These are phyloP conservation scores for Chrysosporium keratinophilum DNA, from an alignment of 2,329 filamentous ascomycete genomes.

Conservation along the genomic window DNA sequence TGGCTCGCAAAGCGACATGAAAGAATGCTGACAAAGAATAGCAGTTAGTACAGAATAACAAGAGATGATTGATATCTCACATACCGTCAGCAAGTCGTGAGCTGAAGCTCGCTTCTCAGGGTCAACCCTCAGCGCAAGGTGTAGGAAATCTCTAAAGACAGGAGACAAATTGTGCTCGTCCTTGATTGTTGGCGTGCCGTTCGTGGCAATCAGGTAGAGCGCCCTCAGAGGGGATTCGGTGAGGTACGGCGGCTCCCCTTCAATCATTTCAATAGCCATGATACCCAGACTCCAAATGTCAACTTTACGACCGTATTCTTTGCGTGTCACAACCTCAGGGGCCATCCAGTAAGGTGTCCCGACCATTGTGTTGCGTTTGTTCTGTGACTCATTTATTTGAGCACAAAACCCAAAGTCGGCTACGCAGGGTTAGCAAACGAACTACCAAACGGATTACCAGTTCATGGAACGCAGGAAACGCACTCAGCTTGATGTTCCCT, in stretches of 20 bases:
- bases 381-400: conserved; percentile 92
- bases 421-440: conserved; percentile 32
- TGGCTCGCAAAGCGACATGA: conserved; percentile 67
- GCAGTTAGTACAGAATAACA: conserved; percentile 15
- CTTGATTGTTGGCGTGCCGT: conserved; percentile 90
- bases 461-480: too few relatives aligned
- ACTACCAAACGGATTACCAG: too few relatives aligned
- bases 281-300: conserved; percentile 98
- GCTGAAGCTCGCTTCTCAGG: conserved; percentile 94
- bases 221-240: conserved; percentile 90
- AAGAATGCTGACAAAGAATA: conserved; percentile 52
- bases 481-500: conserved; percentile 95
- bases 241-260: conserved; percentile 92
- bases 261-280: conserved; percentile 99
- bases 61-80: conserved; percentile 28
- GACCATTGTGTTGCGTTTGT: conserved; percentile 98
- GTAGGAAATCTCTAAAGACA: conserved; percentile 82
- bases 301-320: conserved; percentile 96
- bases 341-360: conserved; percentile 99
- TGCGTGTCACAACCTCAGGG: conserved; percentile 90
- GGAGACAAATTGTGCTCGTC: conserved; percentile 72
- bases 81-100: conserved; percentile 82
- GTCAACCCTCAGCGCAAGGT: conserved; percentile 89
- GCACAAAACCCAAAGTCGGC: conserved; percentile 98
- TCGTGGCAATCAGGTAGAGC: conserved; percentile 91